Evolutionary conservation across 2,329 filamentous ascomycete genomes (phyloP).

Genomic region (Colletotrichum tropicale): DNA sequence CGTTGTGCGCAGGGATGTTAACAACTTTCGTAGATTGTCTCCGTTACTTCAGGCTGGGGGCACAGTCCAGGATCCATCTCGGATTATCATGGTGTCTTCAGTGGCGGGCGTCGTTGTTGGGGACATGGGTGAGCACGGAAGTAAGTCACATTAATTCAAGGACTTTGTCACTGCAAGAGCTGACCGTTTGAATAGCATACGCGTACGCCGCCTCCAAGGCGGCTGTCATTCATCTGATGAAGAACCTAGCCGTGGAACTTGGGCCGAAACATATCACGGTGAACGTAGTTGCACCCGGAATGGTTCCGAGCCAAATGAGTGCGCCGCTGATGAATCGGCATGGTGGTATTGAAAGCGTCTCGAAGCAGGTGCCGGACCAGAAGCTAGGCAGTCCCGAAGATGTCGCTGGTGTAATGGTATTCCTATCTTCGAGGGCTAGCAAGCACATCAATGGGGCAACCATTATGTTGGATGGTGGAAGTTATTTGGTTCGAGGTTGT

Average conservation of each 20-base stretch:
- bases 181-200: not conserved
- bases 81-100: not conserved
- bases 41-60: not conserved
- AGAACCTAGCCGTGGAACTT: not conserved
- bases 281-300: not conserved
- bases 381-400: not conserved
- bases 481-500: not conserved
- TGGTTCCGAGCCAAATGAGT: not conserved
- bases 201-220: not conserved
- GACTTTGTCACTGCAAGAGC: not conserved
- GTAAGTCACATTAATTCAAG: not conserved
- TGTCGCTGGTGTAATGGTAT: not conserved
- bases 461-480: not conserved
- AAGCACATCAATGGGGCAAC: not conserved
- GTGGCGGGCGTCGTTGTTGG: not conserved
- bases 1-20: accelerated
- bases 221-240: not conserved
- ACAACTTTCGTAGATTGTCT: not conserved
- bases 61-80: not conserved
- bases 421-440: not conserved
- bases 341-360: not conserved
- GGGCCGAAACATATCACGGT: not conserved
- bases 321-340: not conserved
- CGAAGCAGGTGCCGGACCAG: not conserved
- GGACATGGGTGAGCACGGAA: not conserved